A percentile compares a stretch with the other conserved stretches of the same genome.
Conservation (phyloP, 2,329 filamentous ascomycete species). For the Fusarium sp. region DNA sequence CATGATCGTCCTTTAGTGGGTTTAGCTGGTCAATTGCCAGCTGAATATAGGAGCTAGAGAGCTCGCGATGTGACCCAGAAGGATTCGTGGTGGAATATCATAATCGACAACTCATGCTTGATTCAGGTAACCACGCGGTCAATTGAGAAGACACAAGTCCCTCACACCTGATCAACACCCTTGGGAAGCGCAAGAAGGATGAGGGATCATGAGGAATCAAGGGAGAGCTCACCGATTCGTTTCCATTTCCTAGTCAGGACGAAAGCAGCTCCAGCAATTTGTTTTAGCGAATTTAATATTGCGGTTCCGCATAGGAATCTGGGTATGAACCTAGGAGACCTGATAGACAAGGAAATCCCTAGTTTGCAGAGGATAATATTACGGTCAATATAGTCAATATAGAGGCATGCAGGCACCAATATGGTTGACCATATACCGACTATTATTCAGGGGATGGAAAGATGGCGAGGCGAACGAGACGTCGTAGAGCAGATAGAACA, state of each 20-base stretch:
- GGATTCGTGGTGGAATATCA: slow-evolving; percentile 13
- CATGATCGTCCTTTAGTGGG: slow-evolving; percentile 23
- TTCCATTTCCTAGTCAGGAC: neutral
- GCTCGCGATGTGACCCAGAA: slow-evolving; percentile 23
- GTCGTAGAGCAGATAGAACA: neutral
- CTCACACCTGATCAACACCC: neutral
- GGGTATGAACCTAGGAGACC: neutral
- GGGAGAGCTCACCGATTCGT: neutral
- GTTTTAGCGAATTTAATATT: slow-evolving; percentile 8
- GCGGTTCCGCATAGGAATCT: slow-evolving; percentile 2
- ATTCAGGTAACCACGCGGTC: neutral
- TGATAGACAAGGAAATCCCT: slow-evolving; percentile 6
- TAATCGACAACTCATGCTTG: slow-evolving; percentile 16
- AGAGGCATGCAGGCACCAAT: slow-evolving; percentile 3
- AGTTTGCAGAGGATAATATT: neutral
- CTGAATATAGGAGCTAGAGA: slow-evolving; percentile 12
- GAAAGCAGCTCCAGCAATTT: neutral
- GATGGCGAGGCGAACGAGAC: slow-evolving; percentile 4
- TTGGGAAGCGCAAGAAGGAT: neutral
- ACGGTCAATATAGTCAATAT: neutral
- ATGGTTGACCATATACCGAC: neutral
- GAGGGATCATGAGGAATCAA: neutral
- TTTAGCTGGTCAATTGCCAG: slow-evolving; percentile 4
- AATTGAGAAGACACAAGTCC: neutral
- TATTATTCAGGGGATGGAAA: neutral